phyloP scores from a whole-genome alignment of 805 yeast genomes.

The Diddensiella transvaalensis region DNA sequence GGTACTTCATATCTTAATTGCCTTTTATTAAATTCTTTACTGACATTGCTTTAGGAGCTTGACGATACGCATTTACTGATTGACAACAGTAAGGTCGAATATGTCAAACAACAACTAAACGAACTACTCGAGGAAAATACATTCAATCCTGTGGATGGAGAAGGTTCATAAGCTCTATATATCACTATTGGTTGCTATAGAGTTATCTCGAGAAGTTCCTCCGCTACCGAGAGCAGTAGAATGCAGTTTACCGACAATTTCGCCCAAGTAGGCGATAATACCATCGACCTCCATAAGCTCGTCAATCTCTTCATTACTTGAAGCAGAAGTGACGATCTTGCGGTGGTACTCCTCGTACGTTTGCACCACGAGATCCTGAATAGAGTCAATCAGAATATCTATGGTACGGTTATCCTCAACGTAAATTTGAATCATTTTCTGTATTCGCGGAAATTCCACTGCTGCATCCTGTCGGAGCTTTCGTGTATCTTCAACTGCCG shows the following conservation, averaged over 20 bases:
- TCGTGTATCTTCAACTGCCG: conserved; percentile 34
- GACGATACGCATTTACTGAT: conserved; percentile 89
- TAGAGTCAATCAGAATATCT: conserved; percentile 56
- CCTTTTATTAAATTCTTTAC: conserved; percentile 19
- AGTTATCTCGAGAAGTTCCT: background rate
- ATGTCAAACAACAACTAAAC: conserved; percentile 74
- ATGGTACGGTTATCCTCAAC: conserved; percentile 53
- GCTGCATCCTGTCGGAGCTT: conserved; percentile 49
- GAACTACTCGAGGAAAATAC: conserved; percentile 74
- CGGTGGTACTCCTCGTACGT: conserved; percentile 55
- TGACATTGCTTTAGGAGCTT: conserved; percentile 51
- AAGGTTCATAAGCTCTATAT: conserved; percentile 17
- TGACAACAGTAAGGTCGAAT: conserved; percentile 70
- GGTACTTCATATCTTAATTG: conserved; percentile 22
- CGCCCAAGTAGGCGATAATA: conserved; percentile 47
- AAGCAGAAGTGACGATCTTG: conserved; percentile 29
- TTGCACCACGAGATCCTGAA: conserved; percentile 56
- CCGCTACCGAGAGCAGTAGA: background rate
- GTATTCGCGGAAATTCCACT: conserved; percentile 53
- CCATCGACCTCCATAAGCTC: conserved; percentile 64
- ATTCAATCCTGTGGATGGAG: conserved; percentile 75
- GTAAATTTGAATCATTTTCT: conserved; percentile 49
- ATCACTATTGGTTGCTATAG: background rate
- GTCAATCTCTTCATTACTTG: conserved; percentile 33
- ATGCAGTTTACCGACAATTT: conserved; percentile 27